A percentile compares a stretch with the other conserved stretches of the same genome.
phyloP scores from a whole-genome alignment of 148 eudicot species.

The Amaranthus cruentus region DNA sequence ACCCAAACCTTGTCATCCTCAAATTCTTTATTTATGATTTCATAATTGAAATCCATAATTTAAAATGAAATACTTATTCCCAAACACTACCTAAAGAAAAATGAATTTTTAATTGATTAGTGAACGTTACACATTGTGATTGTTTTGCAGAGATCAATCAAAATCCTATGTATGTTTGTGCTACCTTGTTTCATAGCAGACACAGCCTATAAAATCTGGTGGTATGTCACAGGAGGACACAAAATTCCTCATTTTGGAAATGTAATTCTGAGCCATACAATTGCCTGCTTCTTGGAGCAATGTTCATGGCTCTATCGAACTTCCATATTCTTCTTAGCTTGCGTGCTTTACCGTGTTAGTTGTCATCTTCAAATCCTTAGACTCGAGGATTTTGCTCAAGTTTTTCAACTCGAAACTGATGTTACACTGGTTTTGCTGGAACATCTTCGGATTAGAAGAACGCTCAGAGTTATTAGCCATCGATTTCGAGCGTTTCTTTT shows the following conservation, averaged over 20 bases:
- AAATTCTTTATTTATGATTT: too few species aligned
- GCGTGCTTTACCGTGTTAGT: constrained; percentile 67
- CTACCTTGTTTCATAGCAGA: constrained; percentile 64
- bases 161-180: constrained; percentile 58
- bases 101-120: too few species aligned
- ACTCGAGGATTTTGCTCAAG: constrained; percentile 75
- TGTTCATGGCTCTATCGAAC: constrained; percentile 81
- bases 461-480: constrained; percentile 73
- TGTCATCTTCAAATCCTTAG: constrained; percentile 78
- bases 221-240: constrained; percentile 72
- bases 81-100: too few species aligned
- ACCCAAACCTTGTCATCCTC: too few species aligned
- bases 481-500: constrained; percentile 71
- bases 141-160: constrained; percentile 64
- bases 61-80: too few species aligned
- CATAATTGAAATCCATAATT: too few species aligned
- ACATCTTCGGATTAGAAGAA: constrained; percentile 73
- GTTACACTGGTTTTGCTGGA: constrained; percentile 56
- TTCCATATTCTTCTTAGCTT: constrained; percentile 65
- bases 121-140: background rate
- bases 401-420: constrained; percentile 63
- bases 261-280: constrained; percentile 39
- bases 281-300: constrained; percentile 55
- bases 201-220: constrained; percentile 75
- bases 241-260: constrained; percentile 54